A percentile compares a stretch with the other conserved stretches of the same genome.
Conservation (phyloP, 768 basidiomycete species). For the Tephrocybe sp. region DNA sequence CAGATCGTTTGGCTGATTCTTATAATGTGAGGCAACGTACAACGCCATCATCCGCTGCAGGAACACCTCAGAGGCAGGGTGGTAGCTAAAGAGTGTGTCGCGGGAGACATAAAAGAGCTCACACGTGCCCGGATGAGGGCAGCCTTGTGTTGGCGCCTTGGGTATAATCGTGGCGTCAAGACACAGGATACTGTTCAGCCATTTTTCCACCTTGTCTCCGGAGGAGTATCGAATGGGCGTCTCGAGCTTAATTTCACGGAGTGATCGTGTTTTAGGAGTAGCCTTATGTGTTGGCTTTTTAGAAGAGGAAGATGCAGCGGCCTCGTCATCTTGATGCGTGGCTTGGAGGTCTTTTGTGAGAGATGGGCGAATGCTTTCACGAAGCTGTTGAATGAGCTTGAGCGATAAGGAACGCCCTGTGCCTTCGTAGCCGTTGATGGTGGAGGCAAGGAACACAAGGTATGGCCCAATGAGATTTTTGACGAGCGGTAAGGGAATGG, state of each 20-base stretch:
- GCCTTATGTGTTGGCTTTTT: constrained; percentile 58
- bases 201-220: constrained; percentile 89
- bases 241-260: constrained; percentile 93
- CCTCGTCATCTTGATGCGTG: constrained; percentile 39
- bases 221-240: constrained; percentile 91
- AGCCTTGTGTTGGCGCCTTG: constrained; percentile 59
- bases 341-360: constrained; percentile 59
- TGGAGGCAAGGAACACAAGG: constrained; percentile 98
- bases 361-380: constrained; percentile 85
- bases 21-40: constrained; percentile 98
- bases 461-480: constrained; percentile 94
- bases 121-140: constrained; percentile 91
- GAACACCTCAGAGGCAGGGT: constrained; percentile 96
- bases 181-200: constrained; percentile 90
- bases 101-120: constrained; percentile 95
- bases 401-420: constrained; percentile 98
- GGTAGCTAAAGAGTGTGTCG: constrained; percentile 95
- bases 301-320: constrained; percentile 31
- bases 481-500: constrained; percentile 95
- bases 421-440: constrained; percentile 99
- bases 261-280: constrained; percentile 65
- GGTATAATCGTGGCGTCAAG: constrained; percentile 75
- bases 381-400: constrained; percentile 95
- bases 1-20: constrained; percentile 99
- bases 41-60: constrained; percentile 98